These are phyloP conservation scores for Phytophthora tubulina DNA, from an alignment of 352 stramenopile genomes.

Conservation along the genomic window DNA sequence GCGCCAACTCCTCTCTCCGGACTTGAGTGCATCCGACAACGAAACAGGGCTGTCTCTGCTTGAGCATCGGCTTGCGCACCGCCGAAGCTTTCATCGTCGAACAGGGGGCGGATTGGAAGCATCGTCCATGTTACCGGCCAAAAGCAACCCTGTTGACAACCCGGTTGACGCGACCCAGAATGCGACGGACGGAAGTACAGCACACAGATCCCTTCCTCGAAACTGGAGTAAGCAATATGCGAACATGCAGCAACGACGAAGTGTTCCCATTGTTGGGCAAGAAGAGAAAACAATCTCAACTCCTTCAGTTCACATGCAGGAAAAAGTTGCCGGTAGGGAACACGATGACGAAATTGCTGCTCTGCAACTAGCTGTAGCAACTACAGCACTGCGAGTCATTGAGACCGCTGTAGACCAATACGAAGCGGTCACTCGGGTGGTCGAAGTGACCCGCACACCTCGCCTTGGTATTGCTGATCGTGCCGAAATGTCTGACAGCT, in stretches of 20 bases:
- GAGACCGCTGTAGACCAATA: constrained; percentile 66
- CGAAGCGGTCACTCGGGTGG: constrained; percentile 55
- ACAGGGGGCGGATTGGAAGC: constrained; percentile 29
- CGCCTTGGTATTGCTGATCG: constrained; percentile 17
- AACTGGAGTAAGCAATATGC: constrained; percentile 76
- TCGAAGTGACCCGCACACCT: constrained; percentile 52
- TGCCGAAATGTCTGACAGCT: background rate
- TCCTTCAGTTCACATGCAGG: background rate
- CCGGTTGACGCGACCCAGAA: constrained; percentile 23
- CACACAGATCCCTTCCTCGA: constrained; percentile 54
- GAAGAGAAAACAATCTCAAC: constrained; percentile 33
- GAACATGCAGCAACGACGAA: constrained; percentile 38
- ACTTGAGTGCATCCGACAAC: constrained; percentile 48
- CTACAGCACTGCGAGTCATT: constrained; percentile 49
- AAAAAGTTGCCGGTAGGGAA: background rate
- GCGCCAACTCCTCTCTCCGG: constrained; percentile 64
- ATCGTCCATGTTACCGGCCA: background rate
- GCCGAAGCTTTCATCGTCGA: constrained; percentile 54
- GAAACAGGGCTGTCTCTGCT: constrained; percentile 57
- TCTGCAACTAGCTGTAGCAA: constrained; percentile 54
- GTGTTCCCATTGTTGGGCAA: constrained; percentile 25
- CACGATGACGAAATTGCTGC: constrained; percentile 40
- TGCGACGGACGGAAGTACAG: constrained; percentile 11
- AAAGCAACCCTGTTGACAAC: constrained; percentile 24
- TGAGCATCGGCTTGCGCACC: constrained; percentile 64